These are phyloP conservation scores for Solanum chiquidenum DNA, from an alignment of 257 asterid genomes.

Conservation along the genomic window DNA sequence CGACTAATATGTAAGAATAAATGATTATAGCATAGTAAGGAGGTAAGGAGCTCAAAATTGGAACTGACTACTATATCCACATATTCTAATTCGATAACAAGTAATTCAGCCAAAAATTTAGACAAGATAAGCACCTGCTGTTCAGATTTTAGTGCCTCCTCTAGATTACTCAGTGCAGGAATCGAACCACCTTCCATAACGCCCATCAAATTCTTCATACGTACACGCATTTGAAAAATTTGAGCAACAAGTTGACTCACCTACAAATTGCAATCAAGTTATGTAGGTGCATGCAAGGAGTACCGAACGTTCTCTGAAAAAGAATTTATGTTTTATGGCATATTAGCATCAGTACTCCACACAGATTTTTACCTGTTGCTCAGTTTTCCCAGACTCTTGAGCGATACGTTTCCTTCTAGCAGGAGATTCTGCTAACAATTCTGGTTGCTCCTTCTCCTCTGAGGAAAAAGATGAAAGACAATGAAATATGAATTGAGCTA, in stretches of 20 bases:
- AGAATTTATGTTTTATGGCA: background rate
- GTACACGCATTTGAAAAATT: conserved; percentile 92
- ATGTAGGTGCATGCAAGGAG: background rate
- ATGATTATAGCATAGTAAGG: background rate
- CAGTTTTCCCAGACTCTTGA: conserved; percentile 84
- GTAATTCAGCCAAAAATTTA: background rate
- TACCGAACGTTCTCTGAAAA: background rate
- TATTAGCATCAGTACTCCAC: background rate
- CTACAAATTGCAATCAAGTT: conserved; percentile 18
- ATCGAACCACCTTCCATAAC: conserved; percentile 91
- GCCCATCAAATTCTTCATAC: conserved; percentile 97
- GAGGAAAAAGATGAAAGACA: conserved; percentile 13
- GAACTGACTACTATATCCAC: background rate
- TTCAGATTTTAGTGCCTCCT: conserved; percentile 79
- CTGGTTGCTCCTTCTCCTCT: conserved; percentile 99
- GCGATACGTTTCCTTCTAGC: conserved; percentile 73
- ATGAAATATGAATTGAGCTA: background rate
- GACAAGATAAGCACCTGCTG: conserved; percentile 41
- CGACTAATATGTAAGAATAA: background rate
- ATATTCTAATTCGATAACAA: background rate
- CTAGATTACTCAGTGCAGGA: conserved; percentile 72
- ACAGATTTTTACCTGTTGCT: conserved; percentile 59
- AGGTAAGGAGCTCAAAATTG: background rate
- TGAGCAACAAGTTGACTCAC: conserved; percentile 93
- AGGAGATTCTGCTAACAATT: conserved; percentile 82